Evolutionary conservation across 2,329 filamentous ascomycete species (phyloP), one percentile per base, ranked within the genome.

Genomic region (Lasiodiplodia citricola): DNA sequence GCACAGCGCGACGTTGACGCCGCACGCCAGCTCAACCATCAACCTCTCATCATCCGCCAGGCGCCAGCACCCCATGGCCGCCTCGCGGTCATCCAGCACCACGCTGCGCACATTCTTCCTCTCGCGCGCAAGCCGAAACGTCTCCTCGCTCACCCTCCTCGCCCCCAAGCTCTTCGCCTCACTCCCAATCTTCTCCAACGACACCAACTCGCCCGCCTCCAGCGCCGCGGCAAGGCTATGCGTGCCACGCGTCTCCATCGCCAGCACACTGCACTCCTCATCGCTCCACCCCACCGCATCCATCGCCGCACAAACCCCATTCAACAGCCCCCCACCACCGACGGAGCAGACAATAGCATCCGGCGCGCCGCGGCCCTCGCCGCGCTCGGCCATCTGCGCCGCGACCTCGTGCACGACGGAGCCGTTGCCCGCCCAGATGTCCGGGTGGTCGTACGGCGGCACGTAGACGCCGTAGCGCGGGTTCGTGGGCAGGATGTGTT

Each of bases 11-110:
- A 97, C 80, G 65, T 91, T 91, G 6, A 95, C 93, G 0, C 94
- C 94, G 77, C 95, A 97, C 0, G 94, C 90, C 44, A 91, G 84
- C 82, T 98, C 95, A 3, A 97, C 92, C 68, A 97, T 83, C 68
- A 95, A 81, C 31, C 91, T 83, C 73, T 94, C 92, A 70, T 97
- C 93, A 72, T 97, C 92, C 11, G 92, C 90, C 70, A 97, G 90
- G 28, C 88, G 84, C 74, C 91, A 89, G 66, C 91, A 92, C 2
- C 90, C 94, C 80, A 90, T 87, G 23, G 92, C 93, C 0, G 95
- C 94, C 75, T 96, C 92, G 3, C 88, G 89, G 74, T 96, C 93
- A 2, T 84, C 85, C 10, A 96, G 83, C 0, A 93, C 90, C 2
- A 87, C 80, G 70, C 86, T 89, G 47, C 84, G 83, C 28, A 91